These are phyloP conservation scores for Heterobasidion irregulare DNA, from an alignment of 1,284 basidiomycete species.

Conservation along the genomic window DNA sequence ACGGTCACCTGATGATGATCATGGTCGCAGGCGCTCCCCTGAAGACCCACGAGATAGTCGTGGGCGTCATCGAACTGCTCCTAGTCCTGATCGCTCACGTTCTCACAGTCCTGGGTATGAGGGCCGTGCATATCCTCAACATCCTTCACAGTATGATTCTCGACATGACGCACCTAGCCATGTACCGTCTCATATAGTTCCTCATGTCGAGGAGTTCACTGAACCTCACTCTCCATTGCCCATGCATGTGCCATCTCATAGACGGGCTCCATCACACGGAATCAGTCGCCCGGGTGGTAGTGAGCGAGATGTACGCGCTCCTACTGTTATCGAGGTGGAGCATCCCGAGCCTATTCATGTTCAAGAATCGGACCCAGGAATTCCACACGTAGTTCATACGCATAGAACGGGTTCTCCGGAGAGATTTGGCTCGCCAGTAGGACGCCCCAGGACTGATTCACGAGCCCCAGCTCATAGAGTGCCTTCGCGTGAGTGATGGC, in stretches of 20 bases:
- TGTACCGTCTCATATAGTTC: background rate
- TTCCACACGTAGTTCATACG: too few relatives aligned
- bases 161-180: background rate
- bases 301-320: background rate
- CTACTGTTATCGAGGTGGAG: background rate
- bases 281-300: background rate
- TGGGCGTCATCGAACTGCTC: background rate
- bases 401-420: background rate
- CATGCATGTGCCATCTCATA: background rate
- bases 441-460: background rate
- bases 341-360: too few relatives aligned
- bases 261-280: background rate
- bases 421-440: background rate
- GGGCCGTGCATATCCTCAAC: constrained; percentile 2
- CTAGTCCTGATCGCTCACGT: background rate
- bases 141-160: background rate
- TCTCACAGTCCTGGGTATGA: constrained; percentile 8
- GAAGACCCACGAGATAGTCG: background rate
- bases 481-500: background rate
- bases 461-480: background rate
- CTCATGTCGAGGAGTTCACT: background rate
- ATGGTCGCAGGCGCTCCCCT: background rate
- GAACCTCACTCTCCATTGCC: background rate
- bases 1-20: background rate
- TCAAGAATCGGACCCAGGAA: too few relatives aligned